These are phyloP conservation scores for Cyberlindnera xylosilytica DNA, from an alignment of 805 yeast genomes.

Conservation along the genomic window DNA sequence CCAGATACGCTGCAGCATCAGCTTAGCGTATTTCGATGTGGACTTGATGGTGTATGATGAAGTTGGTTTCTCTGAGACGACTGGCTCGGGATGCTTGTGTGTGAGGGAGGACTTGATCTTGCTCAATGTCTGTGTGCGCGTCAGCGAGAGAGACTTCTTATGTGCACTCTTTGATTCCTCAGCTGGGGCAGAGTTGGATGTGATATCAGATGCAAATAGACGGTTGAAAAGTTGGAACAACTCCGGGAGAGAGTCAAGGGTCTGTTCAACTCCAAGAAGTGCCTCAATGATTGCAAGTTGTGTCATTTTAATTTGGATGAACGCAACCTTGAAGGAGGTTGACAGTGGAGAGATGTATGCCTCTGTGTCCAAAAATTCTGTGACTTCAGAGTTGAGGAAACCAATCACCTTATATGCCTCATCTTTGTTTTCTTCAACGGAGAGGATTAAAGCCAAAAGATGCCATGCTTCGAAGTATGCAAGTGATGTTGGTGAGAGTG, in stretches of 20 bases:
- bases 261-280: conserved; percentile 52
- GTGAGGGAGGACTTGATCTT: conserved; percentile 20
- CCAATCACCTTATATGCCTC: conserved; percentile 56
- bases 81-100: conserved; percentile 5
- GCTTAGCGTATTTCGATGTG: conserved; percentile 10
- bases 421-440: conserved; percentile 55
- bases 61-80: conserved; percentile 28
- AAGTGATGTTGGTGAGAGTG: conserved; percentile 24
- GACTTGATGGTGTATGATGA: conserved; percentile 8
- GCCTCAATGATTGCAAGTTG: conserved; percentile 68
- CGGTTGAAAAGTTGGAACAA: conserved; percentile 56
- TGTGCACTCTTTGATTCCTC: conserved; percentile 5
- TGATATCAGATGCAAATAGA: conserved; percentile 37
- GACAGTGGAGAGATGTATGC: conserved; percentile 8
- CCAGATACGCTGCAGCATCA: conserved; percentile 64
- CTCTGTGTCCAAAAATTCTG: conserved; percentile 25
- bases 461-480: conserved; percentile 64
- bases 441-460: conserved; percentile 57
- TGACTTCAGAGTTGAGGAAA: conserved; percentile 46
- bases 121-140: conserved; percentile 17
- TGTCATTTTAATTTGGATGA: conserved; percentile 69
- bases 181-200: conserved; percentile 8
- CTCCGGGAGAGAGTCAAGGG: conserved; percentile 64
- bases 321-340: conserved; percentile 24
- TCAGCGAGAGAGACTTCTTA: conserved; percentile 15